These are phyloP conservation scores for Suillus decipiens DNA, from an alignment of 768 basidiomycete genomes.

Conservation along the genomic window DNA sequence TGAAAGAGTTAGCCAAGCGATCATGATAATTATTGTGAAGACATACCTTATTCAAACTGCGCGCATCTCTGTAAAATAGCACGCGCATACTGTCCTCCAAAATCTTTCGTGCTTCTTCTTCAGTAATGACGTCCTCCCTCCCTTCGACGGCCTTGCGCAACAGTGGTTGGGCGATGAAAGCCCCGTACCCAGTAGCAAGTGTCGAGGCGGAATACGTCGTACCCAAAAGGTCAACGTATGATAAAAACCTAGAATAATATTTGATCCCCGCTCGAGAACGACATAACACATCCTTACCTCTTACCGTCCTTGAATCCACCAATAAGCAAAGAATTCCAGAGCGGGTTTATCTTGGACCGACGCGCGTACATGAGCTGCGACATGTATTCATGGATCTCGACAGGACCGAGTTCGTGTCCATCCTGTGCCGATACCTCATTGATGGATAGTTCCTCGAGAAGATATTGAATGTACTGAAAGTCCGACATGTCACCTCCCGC, in stretches of 20 bases:
- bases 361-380: conserved; percentile 88
- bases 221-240: conserved; percentile 94
- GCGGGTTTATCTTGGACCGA: conserved; percentile 85
- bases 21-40: neutral
- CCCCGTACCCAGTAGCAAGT: conserved; percentile 93
- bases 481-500: conserved; percentile 98
- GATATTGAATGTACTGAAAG: conserved; percentile 87
- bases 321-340: conserved; percentile 94
- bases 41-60: conserved; percentile 90
- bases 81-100: conserved; percentile 89
- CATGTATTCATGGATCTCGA: conserved; percentile 92
- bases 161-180: conserved; percentile 90
- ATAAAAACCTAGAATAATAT: conserved; percentile 69
- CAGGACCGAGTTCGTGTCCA: conserved; percentile 80
- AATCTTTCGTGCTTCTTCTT: conserved; percentile 77
- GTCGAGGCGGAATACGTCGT: conserved; percentile 94
- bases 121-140: conserved; percentile 68
- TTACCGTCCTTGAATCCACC: conserved; percentile 88
- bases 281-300: conserved; percentile 48
- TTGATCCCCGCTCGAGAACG: neutral
- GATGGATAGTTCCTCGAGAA: conserved; percentile 75
- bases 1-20: conserved; percentile 31
- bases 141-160: conserved; percentile 91
- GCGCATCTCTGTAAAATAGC: conserved; percentile 93
- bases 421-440: conserved; percentile 84